A percentile compares a stretch with the other conserved stretches of the same genome.
These are phyloP conservation scores for Trypanosoma brucei DNA, from an alignment of 208 protist species.

Conservation along the genomic window DNA sequence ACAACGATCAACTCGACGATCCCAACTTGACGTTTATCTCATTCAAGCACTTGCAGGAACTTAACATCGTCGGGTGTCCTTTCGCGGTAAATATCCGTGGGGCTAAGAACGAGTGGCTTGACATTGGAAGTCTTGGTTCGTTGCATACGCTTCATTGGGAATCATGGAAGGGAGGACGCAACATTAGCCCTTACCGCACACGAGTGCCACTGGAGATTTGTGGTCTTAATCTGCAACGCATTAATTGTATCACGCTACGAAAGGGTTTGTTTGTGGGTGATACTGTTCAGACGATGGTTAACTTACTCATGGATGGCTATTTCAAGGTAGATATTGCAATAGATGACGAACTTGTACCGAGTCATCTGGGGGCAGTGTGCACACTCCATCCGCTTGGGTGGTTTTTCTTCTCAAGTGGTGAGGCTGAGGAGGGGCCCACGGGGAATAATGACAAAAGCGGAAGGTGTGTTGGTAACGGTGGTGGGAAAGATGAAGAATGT, in stretches of 20 bases:
- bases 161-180: constrained; percentile 66
- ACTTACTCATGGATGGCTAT: constrained; percentile 79
- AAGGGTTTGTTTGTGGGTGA: constrained; percentile 68
- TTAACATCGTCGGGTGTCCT: constrained; percentile 82
- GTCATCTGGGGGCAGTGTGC: constrained; percentile 57
- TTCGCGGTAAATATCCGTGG: constrained; percentile 60
- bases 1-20: constrained; percentile 77
- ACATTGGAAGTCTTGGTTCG: constrained; percentile 69
- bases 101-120: constrained; percentile 82
- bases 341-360: constrained; percentile 61
- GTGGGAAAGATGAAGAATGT: no score
- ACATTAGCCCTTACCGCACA: constrained; percentile 80
- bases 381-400: constrained; percentile 37
- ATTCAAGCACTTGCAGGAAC: constrained; percentile 57
- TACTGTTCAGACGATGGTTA: constrained; percentile 73
- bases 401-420: constrained; percentile 62
- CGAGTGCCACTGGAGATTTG: constrained; percentile 83
- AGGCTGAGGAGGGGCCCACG: background rate
- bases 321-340: constrained; percentile 83
- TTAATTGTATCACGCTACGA: constrained; percentile 75
- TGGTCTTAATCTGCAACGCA: constrained; percentile 39
- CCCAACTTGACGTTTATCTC: constrained; percentile 87
- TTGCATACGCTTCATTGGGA: constrained; percentile 81
- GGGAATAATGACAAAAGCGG: no score
- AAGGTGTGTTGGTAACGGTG: no score